Evolutionary conservation across 192 early-diverging fungal genomes (phyloP), one percentile per base, ranked within the genome.

Genomic region (Backusella australiensis): DNA sequence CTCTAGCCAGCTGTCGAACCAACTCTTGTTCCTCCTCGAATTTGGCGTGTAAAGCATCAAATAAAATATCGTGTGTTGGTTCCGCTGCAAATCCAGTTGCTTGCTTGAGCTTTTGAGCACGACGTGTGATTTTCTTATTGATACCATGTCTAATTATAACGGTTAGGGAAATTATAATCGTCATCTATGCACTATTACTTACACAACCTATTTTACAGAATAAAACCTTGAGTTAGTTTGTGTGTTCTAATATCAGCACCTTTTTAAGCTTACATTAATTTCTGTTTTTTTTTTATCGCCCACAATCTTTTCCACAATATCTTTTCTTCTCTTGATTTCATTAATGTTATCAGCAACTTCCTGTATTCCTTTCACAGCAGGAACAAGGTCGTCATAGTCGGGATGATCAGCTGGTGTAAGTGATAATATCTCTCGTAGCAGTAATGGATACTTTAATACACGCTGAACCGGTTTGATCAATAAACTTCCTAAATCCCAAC

Each of bases 391-490:
- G 41, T 85, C 85, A 75, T 79, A 86, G 67, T 93, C 91, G 11
- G 84, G 71, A 75, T 91, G 89, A 11, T 75, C 73, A 11, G 85
- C 74, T 34, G 83, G 83, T 35, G 90, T 93, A 34, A 89, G 76
- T 14, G 34, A 38, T 3, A 70, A 34, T 14, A 76, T 9, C 26
- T 76, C 75, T 29, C 65, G 34, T 36, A 98, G 82, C 67, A 98
- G 80, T 7, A 98, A 83, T 3, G 96, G 96, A 82, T 96, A 96
- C 80, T 96, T 96, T 26, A 98, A 84, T 14, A 98, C 94, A 32
- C 96, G 89, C 79, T 98, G 96, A 14, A 98, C 95, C 1, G 96
- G 96, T 75, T 98, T 98, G 83, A 98, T 95, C 6, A 98, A 82
- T 78, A 98, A 83, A 72, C 90, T 92, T 2, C 92, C 86, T 69